Evolutionary conservation across 257 asterid species (phyloP).

Genomic region (Penstemon newberryi): DNA sequence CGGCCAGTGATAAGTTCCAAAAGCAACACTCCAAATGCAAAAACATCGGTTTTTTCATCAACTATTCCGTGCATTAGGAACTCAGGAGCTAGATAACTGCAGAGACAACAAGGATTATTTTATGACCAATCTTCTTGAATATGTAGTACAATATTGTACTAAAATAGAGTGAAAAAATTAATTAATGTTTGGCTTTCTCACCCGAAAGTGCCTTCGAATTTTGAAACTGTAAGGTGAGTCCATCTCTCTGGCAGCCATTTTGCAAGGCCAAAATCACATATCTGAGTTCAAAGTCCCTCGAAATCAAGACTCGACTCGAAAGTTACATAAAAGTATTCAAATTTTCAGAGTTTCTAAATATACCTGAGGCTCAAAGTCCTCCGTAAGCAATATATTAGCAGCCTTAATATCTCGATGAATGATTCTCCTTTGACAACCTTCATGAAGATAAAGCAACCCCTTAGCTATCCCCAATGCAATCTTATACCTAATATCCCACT

Average conservation of each 20-base stretch:
- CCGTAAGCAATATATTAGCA: constrained; percentile 83
- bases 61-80: constrained; percentile 95
- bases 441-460: constrained; percentile 87
- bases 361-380: constrained; percentile 93
- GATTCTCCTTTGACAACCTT: constrained; percentile 89
- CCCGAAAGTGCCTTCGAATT: constrained; percentile 80
- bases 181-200: constrained; percentile 14
- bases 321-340: not conserved
- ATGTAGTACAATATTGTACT: not conserved
- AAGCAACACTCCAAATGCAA: constrained; percentile 82
- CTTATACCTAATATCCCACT: constrained; percentile 72
- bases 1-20: constrained; percentile 93
- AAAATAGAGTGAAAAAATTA: not conserved
- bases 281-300: constrained; percentile 35
- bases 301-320: no score
- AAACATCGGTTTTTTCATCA: constrained; percentile 85
- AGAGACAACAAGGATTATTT: constrained; percentile 5
- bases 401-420: constrained; percentile 95
- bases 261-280: constrained; percentile 78
- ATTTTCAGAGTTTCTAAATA: not conserved
- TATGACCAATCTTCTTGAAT: constrained; percentile 7
- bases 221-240: constrained; percentile 57
- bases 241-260: constrained; percentile 73
- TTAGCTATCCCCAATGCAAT: constrained; percentile 80
- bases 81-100: constrained; percentile 93